A percentile compares a stretch with the other conserved stretches of the same genome.
phyloP scores from a whole-genome alignment of 1,139 yeast genomes.

The Lodderomyces oxycetoniae region DNA sequence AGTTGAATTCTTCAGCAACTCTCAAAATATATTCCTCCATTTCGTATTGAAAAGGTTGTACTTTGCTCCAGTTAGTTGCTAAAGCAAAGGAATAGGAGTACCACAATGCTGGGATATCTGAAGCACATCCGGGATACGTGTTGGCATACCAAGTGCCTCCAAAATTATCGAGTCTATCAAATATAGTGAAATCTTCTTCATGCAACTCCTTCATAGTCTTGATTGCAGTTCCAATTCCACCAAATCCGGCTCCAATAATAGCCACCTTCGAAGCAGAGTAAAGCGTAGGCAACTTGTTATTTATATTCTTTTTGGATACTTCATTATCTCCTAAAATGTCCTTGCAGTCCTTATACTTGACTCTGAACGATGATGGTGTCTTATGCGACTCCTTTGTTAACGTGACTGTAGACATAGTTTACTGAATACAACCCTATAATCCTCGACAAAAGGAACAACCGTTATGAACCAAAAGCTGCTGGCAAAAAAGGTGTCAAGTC shows the following conservation, averaged over 20 bases:
- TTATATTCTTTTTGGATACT: constrained; percentile 4
- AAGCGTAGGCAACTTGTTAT: constrained; percentile 20
- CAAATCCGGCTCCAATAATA: constrained; percentile 48
- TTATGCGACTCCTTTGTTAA: constrained; percentile 30
- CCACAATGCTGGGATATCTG: constrained; percentile 49
- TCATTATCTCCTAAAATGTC: constrained; percentile 23
- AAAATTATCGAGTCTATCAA: constrained; percentile 41
- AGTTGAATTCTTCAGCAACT: constrained; percentile 33
- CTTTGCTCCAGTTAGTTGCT: constrained; percentile 40
- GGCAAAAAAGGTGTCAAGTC: no score
- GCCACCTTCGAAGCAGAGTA: constrained; percentile 28
- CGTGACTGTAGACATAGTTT: constrained; percentile 23
- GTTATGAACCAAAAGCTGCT: no score
- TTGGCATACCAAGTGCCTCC: constrained; percentile 59
- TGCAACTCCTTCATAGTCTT: constrained; percentile 27
- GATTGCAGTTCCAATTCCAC: constrained; percentile 37
- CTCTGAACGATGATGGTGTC: constrained; percentile 31
- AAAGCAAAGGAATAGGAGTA: constrained; percentile 40
- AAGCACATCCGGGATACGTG: constrained; percentile 52
- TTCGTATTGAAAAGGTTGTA: constrained; percentile 47
- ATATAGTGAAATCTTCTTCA: constrained; percentile 33
- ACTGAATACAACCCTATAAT: no score
- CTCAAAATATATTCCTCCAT: constrained; percentile 42
- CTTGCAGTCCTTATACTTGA: constrained; percentile 25
- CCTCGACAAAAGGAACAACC: no score